Conservation (phyloP, 495 filamentous ascomycete genomes). For the Tetracladium setigerum region DNA sequence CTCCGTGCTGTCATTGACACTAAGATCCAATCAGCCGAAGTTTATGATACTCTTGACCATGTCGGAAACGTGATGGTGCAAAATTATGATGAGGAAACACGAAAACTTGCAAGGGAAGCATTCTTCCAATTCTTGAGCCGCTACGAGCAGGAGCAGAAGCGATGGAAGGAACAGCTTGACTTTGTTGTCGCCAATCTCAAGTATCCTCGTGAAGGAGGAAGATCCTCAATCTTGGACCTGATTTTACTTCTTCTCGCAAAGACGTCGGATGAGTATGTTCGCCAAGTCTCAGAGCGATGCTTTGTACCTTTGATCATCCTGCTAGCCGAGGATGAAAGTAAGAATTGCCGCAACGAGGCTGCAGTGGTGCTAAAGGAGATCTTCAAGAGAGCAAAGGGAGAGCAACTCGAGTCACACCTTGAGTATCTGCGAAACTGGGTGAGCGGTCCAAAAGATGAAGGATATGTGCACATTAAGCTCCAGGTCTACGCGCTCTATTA, state of each 20-base stretch:
- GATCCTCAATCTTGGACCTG: constrained; percentile 86
- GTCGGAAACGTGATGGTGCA: constrained; percentile 93
- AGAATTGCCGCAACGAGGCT: constrained; percentile 78
- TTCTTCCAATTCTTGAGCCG: constrained; percentile 93
- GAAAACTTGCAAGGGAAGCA: constrained; percentile 77
- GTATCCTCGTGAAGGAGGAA: constrained; percentile 79
- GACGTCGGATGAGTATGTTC: constrained; percentile 67
- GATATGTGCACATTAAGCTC: constrained; percentile 63
- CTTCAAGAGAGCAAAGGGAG: constrained; percentile 71
- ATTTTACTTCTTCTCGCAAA: constrained; percentile 78
- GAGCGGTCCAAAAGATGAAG: constrained; percentile 57
- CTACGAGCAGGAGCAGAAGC: constrained; percentile 82
- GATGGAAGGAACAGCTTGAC: constrained; percentile 79
- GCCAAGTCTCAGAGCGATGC: constrained; percentile 72
- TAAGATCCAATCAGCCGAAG: constrained; percentile 74
- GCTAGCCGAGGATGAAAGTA: constrained; percentile 79
- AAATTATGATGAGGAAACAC: constrained; percentile 77
- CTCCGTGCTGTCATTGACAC: constrained; percentile 75
- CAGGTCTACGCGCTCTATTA: constrained; percentile 80
- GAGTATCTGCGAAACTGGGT: constrained; percentile 69
- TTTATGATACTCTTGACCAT: constrained; percentile 86
- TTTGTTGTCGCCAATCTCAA: constrained; percentile 88
- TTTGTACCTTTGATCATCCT: constrained; percentile 82
- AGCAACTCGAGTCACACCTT: constrained; percentile 60
- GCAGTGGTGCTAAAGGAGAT: constrained; percentile 69